Evolutionary conservation across 352 stramenopile species (phyloP).

Genomic region (Lagenidium sp.): DNA sequence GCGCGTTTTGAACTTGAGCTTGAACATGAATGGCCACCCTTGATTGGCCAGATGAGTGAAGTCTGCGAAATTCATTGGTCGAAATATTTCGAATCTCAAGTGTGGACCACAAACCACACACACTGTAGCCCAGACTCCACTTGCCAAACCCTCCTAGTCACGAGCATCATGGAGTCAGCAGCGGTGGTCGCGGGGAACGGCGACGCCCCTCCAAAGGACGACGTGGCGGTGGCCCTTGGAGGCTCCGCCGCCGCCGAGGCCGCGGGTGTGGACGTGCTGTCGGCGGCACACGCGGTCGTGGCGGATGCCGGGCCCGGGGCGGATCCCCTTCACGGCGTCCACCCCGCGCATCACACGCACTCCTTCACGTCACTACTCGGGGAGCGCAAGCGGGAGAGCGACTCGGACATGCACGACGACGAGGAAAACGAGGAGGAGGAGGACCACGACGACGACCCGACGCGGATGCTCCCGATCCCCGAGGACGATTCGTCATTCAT

Average conservation of each 20-base stretch:
- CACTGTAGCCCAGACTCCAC: too few relatives aligned
- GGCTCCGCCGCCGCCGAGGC: not conserved
- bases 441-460: slow-evolving; percentile 23
- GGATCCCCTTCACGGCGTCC: slow-evolving; percentile 13
- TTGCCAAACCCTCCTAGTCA: too few relatives aligned
- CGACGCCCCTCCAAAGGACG: not conserved
- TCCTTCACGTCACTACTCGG: slow-evolving; percentile 45
- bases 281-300: not conserved
- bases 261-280: not conserved
- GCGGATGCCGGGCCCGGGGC: slow-evolving; percentile 14
- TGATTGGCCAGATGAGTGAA: too few relatives aligned
- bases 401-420: slow-evolving; percentile 46
- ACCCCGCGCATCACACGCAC: slow-evolving; percentile 16
- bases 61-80: too few relatives aligned
- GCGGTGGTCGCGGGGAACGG: too few relatives aligned
- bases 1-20: too few relatives aligned
- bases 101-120: too few relatives aligned
- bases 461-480: slow-evolving; percentile 30
- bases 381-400: slow-evolving; percentile 51
- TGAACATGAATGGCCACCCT: too few relatives aligned
- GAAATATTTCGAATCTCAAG: too few relatives aligned
- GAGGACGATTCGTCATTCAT: slow-evolving; percentile 58
- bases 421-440: slow-evolving; percentile 37
- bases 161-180: too few relatives aligned
- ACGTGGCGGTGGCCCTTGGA: not conserved